Base-by-base conservation (phyloP, 306 rosid genomes). In the Nissolia schottii region DNA sequence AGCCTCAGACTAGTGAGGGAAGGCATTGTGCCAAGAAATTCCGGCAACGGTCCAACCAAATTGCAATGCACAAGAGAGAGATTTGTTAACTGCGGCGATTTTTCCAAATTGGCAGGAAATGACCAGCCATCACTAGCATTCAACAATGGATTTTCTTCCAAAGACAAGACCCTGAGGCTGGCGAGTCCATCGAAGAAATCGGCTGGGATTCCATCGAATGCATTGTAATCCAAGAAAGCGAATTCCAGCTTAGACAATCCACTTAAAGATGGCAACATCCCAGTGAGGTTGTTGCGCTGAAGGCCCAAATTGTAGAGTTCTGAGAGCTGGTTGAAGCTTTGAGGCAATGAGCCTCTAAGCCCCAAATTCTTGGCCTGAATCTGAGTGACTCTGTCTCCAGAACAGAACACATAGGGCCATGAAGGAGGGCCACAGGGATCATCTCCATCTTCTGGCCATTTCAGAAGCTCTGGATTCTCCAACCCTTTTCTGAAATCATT, bases 341-440 rank as follows among this genome's bases (percentile, higher is more conserved):
- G 84, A 53, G 96, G 96, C 59, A 92, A 66, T 35, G 86, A 64
- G 0, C 97, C 97, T 64, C 16, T 74, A 6, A 87, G 93, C 27
- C 92, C 91, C 56, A 92, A 58, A 65, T 82, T 79, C 87, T 80
- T 85, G 56, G 86, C 94, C 76, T 92, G 90, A 86, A 92, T 86
- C 81, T 92, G 94, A n/a, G 86, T 37, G 22, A 92, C 86, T 76
- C 89, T 87, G 23, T 80, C 83, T 61, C 86, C 92, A 35, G 61
- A 57, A 41, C 97, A 89, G 77, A 45, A 84, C 62, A 92, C 83
- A 75, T 76, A 80, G 70, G 86, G 90, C 97, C 97, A 92, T 54
- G 77, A 72, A 53, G 92, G 92, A 72, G 82, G 74, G 22, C 97
- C 96, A 67, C 96, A 89, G 4, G 97, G 97, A 80, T 92, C 91